Conservation (phyloP, 2,329 filamentous ascomycete species). For the Ophiostoma quercus region DNA sequence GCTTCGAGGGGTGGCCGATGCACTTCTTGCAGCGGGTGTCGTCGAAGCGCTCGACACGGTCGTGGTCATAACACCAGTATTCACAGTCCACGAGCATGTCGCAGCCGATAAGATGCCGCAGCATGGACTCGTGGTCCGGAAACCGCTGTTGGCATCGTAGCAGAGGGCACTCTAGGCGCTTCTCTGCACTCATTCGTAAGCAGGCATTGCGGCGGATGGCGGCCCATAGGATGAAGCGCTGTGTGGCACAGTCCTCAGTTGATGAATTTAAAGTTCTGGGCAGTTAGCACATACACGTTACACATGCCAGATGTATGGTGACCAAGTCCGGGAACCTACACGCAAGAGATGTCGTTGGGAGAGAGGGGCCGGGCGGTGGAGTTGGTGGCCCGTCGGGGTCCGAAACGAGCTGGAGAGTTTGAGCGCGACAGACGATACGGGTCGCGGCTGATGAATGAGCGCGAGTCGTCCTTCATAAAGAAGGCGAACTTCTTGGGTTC, state of each 20-base stretch:
- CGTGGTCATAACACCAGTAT: conserved; percentile 54
- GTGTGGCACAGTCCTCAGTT: conserved; percentile 47
- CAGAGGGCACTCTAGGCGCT: conserved; percentile 49
- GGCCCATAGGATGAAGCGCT: conserved; percentile 53
- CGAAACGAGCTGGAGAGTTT: conserved; percentile 26
- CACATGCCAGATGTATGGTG: not conserved
- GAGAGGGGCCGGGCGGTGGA: conserved; percentile 23
- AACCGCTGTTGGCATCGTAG: conserved; percentile 48
- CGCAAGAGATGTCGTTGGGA: conserved; percentile 25
- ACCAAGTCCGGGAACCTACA: conserved; percentile 24
- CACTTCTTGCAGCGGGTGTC: conserved; percentile 49
- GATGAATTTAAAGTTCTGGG: conserved; percentile 30
- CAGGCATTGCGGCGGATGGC: conserved; percentile 51
- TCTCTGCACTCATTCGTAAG: conserved; percentile 42
- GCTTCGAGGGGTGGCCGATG: conserved; percentile 46
- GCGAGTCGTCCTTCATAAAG: conserved; percentile 27
- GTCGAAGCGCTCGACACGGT: conserved; percentile 48
- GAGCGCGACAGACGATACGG: conserved; percentile 19
- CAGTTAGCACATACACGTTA: conserved; percentile 13
- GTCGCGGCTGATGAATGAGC: conserved; percentile 18
- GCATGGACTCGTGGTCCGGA: conserved; percentile 49
- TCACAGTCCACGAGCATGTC: conserved; percentile 46
- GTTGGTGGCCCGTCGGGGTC: conserved; percentile 24
- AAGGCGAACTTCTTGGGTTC: conserved; percentile 28
- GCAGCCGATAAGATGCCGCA: conserved; percentile 48